Evolutionary conservation across 2,329 filamentous ascomycete species (phyloP).

Genomic region (Didymella sp.): DNA sequence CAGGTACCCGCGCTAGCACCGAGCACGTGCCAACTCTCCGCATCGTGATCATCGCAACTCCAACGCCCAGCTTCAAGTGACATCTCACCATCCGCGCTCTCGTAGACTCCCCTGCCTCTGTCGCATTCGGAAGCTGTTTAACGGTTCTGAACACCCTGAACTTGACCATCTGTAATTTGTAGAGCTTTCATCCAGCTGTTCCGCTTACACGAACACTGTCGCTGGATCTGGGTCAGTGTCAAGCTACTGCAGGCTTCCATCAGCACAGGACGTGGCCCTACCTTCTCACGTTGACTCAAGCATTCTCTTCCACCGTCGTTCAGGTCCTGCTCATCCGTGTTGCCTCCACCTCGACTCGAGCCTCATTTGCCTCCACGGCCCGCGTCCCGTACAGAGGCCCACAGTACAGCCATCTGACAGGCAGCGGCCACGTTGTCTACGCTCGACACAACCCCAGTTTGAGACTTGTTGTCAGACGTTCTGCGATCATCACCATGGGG

Average conservation of each 20-base stretch:
- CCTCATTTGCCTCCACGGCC: slow-evolving; percentile 6
- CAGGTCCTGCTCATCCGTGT: slow-evolving; percentile 1
- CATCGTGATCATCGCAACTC: slow-evolving; percentile 25
- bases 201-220: background rate
- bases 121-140: background rate
- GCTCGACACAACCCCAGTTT: background rate
- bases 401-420: slow-evolving; percentile 5
- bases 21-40: slow-evolving; percentile 31
- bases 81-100: slow-evolving; percentile 15
- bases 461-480: background rate
- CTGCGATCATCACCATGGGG: slow-evolving; percentile 66
- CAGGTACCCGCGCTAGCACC: slow-evolving; percentile 10
- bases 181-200: background rate
- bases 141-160: background rate
- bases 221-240: background rate
- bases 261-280: background rate
- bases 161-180: background rate
- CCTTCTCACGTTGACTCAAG: background rate
- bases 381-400: slow-evolving; percentile 9
- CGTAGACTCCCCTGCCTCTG: background rate
- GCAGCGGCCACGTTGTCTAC: background rate
- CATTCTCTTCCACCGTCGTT: background rate
- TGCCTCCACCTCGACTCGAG: slow-evolving; percentile 3
- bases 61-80: slow-evolving; percentile 12
- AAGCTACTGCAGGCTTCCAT: slow-evolving; percentile 1